Conservation (phyloP, 2,329 filamentous ascomycete genomes). For the Diplodia intermedia region DNA sequence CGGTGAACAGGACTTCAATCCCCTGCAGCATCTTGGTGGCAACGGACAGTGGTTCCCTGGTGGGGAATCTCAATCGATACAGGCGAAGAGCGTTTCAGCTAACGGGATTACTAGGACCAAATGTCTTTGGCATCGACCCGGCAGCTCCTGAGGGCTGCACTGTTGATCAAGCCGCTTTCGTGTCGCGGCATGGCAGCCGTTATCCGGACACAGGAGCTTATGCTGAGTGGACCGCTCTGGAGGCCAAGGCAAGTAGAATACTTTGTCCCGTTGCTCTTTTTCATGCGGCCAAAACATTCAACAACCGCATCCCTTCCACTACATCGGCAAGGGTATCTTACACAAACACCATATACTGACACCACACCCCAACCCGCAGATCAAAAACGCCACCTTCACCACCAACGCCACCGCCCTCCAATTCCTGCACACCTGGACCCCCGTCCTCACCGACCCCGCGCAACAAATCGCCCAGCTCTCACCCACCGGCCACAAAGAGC, state of each 20-base stretch:
- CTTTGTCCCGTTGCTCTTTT: neutral
- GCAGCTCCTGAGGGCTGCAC: constrained; percentile 63
- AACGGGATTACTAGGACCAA: constrained; percentile 53
- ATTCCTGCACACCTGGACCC: constrained; percentile 66
- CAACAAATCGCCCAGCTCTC: constrained; percentile 66
- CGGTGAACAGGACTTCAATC: constrained; percentile 39
- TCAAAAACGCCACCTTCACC: constrained; percentile 62
- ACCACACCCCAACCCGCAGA: constrained; percentile 45
- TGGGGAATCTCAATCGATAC: constrained; percentile 2
- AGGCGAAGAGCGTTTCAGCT: neutral
- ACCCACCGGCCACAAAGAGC: constrained; percentile 68
- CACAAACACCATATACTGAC: neutral
- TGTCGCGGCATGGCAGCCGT: constrained; percentile 67
- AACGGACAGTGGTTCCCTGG: constrained; percentile 51
- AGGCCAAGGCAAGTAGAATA: neutral
- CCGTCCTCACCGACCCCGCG: constrained; percentile 61
- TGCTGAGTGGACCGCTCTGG: constrained; percentile 57
- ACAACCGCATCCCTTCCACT: neutral
- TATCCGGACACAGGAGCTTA: constrained; percentile 69
- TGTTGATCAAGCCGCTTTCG: constrained; percentile 67
- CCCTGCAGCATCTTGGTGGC: constrained; percentile 48
- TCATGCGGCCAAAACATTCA: neutral
- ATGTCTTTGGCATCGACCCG: constrained; percentile 63
- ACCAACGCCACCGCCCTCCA: constrained; percentile 58
- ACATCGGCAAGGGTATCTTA: too few relatives aligned